A percentile compares a stretch with the other conserved stretches of the same genome.
phyloP scores from a whole-genome alignment of 1,139 yeast genomes.

The Saccharomyces hybrid region DNA sequence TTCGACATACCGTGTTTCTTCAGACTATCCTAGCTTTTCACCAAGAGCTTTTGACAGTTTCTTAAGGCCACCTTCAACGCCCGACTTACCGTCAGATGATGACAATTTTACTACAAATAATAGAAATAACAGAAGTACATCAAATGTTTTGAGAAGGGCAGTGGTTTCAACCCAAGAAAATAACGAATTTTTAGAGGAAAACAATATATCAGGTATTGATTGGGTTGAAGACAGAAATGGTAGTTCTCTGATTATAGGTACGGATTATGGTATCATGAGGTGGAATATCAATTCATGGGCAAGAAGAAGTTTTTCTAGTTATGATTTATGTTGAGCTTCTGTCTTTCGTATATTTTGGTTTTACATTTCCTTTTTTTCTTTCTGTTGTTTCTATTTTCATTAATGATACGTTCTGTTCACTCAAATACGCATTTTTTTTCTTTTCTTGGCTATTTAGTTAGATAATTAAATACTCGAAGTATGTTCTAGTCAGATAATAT shows the following conservation, averaged over 20 bases:
- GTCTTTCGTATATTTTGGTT: too few species aligned
- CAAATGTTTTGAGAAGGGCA: conserved; percentile 2
- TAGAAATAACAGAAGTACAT: conserved; percentile 3
- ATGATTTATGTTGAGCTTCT: conserved; percentile 25
- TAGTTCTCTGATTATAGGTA: conserved; percentile 40
- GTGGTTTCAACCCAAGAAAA: conserved; percentile 7
- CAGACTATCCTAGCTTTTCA: neutral
- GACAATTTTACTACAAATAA: conserved; percentile 2
- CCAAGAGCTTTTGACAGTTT: conserved; percentile 4
- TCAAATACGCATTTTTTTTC: neutral
- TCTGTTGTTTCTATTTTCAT: neutral
- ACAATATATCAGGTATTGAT: conserved; percentile 43
- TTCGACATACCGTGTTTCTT: conserved; percentile 1
- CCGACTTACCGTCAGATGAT: conserved; percentile 2
- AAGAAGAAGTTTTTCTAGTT: conserved; percentile 42
- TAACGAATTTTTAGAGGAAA: conserved; percentile 28
- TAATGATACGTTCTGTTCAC: neutral
- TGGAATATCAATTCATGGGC: conserved; percentile 49
- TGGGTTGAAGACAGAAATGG: conserved; percentile 37
- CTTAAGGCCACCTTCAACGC: conserved; percentile 1
- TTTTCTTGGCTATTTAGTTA: neutral
- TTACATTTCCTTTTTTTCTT: too few species aligned
- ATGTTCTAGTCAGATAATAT: neutral
- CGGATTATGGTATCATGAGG: conserved; percentile 41
- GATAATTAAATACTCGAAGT: neutral